phyloP scores from a whole-genome alignment of 2,329 filamentous ascomycete genomes.

The Fusarium sp. region DNA sequence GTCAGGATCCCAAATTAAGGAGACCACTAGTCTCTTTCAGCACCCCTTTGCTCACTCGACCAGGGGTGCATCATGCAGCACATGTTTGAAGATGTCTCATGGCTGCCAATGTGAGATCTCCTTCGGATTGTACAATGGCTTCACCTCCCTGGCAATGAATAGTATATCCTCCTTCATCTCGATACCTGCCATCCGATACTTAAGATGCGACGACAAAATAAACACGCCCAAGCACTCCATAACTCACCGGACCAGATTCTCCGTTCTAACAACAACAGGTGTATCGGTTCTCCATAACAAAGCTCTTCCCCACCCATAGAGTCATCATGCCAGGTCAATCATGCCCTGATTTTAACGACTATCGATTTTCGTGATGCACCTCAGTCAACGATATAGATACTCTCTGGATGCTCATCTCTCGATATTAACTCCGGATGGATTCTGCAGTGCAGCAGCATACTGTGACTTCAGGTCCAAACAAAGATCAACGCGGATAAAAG shows the following conservation, averaged over 20 bases:
- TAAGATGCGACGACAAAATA: background rate
- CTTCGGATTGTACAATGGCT: background rate
- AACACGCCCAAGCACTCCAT: background rate
- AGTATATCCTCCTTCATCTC: background rate
- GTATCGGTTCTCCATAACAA: background rate
- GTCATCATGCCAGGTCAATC: conserved; percentile 3
- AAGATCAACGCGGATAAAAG: background rate
- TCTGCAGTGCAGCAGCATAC: background rate
- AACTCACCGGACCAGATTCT: conserved; percentile 18
- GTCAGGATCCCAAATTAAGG: background rate
- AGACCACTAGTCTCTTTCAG: background rate
- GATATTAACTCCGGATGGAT: background rate
- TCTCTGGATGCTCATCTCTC: background rate
- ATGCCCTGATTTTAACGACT: background rate
- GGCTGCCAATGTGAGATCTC: background rate
- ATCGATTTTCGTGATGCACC: background rate
- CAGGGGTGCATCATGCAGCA: background rate
- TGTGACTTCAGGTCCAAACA: background rate
- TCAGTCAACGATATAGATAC: background rate
- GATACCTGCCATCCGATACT: background rate
- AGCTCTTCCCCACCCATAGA: background rate
- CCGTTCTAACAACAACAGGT: conserved; percentile 1
- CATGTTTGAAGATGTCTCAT: background rate
- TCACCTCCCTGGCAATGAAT: background rate
- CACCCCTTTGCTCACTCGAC: background rate